A percentile compares a stretch with the other conserved stretches of the same genome.
Conservation (phyloP, 2,329 filamentous ascomycete species). For the Colletotrichum incanum region DNA sequence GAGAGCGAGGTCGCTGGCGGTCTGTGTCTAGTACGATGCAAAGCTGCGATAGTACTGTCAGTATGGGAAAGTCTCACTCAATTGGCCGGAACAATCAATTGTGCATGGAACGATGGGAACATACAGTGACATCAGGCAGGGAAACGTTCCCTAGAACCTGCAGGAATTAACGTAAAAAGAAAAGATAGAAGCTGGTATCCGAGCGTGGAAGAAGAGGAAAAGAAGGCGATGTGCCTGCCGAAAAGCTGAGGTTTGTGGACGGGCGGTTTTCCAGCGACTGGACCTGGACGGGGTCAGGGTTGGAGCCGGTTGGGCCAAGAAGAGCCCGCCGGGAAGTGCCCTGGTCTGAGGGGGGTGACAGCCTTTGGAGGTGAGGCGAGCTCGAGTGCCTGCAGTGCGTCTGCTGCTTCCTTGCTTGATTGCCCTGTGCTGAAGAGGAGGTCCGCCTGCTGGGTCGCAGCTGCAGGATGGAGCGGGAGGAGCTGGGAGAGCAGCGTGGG, state of each 20-base stretch:
- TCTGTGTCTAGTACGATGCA: conserved; percentile 29
- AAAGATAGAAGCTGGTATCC: conserved; percentile 5
- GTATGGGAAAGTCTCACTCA: conserved; percentile 15
- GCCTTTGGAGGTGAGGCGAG: conserved; percentile 5
- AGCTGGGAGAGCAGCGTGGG: conserved; percentile 3
- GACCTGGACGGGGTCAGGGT: conserved; percentile 27
- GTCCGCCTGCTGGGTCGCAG: conserved; percentile 6
- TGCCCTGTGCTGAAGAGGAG: neutral
- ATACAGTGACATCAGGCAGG: conserved; percentile 42
- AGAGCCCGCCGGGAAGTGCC: conserved; percentile 34
- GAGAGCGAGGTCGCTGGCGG: conserved; percentile 5
- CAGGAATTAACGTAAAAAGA: conserved; percentile 22
- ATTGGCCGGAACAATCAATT: conserved; percentile 29
- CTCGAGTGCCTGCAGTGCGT: neutral
- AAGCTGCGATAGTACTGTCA: conserved; percentile 33
- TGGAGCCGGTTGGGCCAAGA: conserved; percentile 37
- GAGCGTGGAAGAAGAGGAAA: conserved; percentile 33
- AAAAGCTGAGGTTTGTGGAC: conserved; percentile 31
- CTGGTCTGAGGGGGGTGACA: conserved; percentile 18
- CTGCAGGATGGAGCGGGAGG: conserved; percentile 1
- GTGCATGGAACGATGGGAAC: conserved; percentile 16
- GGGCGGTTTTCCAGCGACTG: conserved; percentile 26
- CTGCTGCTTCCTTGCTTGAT: neutral
- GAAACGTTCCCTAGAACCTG: conserved; percentile 17
- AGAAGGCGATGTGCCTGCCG: conserved; percentile 36